A percentile compares a stretch with the other conserved stretches of the same genome.
Evolutionary conservation across 2,329 filamentous ascomycete genomes (phyloP).

Genomic region (Aspergillaceae sp.): DNA sequence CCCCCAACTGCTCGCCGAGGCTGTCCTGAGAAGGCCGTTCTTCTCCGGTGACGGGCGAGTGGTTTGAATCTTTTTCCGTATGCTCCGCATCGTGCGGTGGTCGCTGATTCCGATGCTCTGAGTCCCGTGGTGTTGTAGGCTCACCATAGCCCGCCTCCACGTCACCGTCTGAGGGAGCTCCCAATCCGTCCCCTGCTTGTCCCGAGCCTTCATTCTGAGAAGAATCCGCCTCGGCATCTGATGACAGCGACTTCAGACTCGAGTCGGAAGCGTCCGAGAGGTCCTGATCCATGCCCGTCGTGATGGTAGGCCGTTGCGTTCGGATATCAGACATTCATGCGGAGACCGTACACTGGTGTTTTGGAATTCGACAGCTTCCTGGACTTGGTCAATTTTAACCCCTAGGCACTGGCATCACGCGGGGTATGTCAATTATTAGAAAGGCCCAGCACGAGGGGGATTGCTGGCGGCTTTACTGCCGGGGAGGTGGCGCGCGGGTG

Average conservation of each 20-base stretch:
- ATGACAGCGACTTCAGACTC: slow-evolving; percentile 11
- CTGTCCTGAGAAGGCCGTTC: neutral
- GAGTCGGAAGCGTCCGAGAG: slow-evolving; percentile 14
- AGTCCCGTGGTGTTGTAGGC: neutral
- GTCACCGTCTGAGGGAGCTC: slow-evolving; percentile 3
- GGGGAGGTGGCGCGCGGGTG: neutral
- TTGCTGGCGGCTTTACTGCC: neutral
- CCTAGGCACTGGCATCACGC: no score
- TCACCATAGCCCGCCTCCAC: slow-evolving; percentile 5
- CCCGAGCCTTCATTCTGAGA: slow-evolving; percentile 6
- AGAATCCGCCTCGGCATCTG: slow-evolving; percentile 7
- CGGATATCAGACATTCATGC: slow-evolving; percentile 6
- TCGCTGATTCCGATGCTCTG: slow-evolving; percentile 3
- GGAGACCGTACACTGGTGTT: neutral
- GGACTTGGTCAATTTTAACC: no score
- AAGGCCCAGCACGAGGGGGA: neutral
- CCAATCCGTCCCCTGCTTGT: slow-evolving; percentile 4
- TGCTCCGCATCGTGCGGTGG: neutral
- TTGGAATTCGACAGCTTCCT: no score
- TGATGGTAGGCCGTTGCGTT: slow-evolving; percentile 3
- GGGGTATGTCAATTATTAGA: neutral
- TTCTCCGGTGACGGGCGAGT: neutral
- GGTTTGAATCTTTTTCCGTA: neutral
- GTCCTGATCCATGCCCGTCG: slow-evolving; percentile 25
- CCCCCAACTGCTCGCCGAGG: neutral